Evolutionary conservation across 371 early-diverging fungal genomes (phyloP).

Genomic region (Mortierella sp.): DNA sequence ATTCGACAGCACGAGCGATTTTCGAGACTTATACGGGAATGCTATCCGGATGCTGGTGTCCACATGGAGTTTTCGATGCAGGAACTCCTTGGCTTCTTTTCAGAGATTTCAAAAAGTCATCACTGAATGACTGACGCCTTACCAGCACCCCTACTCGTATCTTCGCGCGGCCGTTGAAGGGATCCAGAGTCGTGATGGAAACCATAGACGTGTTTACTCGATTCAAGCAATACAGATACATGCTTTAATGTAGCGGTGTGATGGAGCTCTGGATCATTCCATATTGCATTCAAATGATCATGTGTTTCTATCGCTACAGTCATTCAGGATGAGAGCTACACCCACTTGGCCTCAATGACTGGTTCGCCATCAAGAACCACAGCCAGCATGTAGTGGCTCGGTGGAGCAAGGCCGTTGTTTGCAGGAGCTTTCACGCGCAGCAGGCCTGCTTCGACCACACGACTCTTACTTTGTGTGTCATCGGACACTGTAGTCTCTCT

Average conservation of each 20-base stretch:
- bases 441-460: slow-evolving; percentile 12
- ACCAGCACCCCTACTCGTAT: too few species aligned
- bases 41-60: slow-evolving; percentile 88
- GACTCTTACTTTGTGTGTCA: not conserved
- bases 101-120: slow-evolving; percentile 68
- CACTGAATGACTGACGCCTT: not conserved
- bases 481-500: not conserved
- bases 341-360: slow-evolving; percentile 44
- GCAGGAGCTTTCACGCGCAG: slow-evolving; percentile 38
- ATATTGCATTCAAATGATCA: not conserved
- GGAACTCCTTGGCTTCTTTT: slow-evolving; percentile 79
- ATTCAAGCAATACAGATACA: too few species aligned
- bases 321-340: slow-evolving; percentile 25
- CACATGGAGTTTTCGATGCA: slow-evolving; percentile 89
- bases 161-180: too few species aligned
- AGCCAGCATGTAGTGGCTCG: slow-evolving; percentile 43
- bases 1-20: slow-evolving; percentile 84
- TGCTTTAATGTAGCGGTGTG: too few species aligned
- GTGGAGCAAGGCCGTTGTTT: slow-evolving; percentile 39
- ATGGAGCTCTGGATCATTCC: too few species aligned
- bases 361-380: slow-evolving; percentile 42
- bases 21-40: slow-evolving; percentile 79
- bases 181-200: too few species aligned
- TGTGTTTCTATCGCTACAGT: not conserved
- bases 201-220: too few species aligned